Conservation (phyloP, 139 green algal genomes). For the Haematococcus lacustris region DNA sequence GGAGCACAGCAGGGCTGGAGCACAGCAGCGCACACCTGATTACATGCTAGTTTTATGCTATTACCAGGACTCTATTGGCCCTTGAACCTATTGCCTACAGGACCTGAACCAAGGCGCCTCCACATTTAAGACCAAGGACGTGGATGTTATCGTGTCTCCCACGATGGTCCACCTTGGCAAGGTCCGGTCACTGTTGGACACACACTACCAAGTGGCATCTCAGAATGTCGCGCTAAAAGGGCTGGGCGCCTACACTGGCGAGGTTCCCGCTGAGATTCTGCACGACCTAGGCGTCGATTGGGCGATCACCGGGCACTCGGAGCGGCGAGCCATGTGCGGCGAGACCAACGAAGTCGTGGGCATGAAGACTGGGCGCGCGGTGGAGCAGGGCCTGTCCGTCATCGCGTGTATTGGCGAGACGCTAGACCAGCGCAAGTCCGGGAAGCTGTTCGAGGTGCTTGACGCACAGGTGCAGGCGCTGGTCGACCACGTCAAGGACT, state of each 20-base stretch:
- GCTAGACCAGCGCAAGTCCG: conserved; percentile 81
- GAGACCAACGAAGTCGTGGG: conserved; percentile 88
- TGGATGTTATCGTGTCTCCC: conserved; percentile 91
- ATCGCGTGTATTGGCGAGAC: conserved; percentile 98
- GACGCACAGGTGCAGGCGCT: conserved; percentile 68
- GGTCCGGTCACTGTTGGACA: conserved; percentile 27
- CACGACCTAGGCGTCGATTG: conserved; percentile 66
- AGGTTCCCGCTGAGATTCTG: conserved; percentile 76
- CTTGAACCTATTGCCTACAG: conserved; percentile 23
- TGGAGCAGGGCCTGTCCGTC: conserved; percentile 78
- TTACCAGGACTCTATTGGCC: neutral
- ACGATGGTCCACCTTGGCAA: conserved; percentile 75
- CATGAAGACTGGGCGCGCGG: conserved; percentile 82
- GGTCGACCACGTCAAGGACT: conserved; percentile 62
- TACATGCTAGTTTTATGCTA: neutral
- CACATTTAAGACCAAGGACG: conserved; percentile 31
- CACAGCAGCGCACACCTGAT: neutral
- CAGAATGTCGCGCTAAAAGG: conserved; percentile 90
- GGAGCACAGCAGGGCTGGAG: neutral
- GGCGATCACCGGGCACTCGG: conserved; percentile 96
- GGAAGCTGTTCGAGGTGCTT: conserved; percentile 61
- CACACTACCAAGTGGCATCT: conserved; percentile 63
- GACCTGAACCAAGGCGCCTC: conserved; percentile 73
- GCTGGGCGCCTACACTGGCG: conserved; percentile 91
- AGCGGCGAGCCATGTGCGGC: conserved; percentile 73